phyloP scores from a whole-genome alignment of 2,329 filamentous ascomycete genomes.

The Cadophora malorum region DNA sequence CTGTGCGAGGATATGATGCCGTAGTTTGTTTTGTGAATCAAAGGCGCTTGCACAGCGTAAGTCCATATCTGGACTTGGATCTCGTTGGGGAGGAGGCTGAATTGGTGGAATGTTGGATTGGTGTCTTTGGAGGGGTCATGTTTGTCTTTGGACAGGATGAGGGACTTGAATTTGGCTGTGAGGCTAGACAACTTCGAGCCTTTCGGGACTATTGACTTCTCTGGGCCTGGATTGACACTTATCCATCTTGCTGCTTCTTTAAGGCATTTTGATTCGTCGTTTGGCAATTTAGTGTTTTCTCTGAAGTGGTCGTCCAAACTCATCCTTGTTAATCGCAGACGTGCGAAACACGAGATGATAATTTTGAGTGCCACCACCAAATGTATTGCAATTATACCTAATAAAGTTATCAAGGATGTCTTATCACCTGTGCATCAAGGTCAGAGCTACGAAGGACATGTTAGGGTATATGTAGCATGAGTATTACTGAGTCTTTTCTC shows the following conservation, averaged over 20 bases:
- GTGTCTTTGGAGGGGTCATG: background rate
- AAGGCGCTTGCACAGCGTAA: background rate
- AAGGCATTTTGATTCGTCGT: background rate
- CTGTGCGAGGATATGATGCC: constrained; percentile 8
- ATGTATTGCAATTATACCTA: too few species aligned
- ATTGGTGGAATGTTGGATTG: constrained; percentile 1
- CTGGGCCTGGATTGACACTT: background rate
- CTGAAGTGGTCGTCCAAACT: background rate
- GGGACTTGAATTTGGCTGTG: background rate
- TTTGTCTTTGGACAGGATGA: background rate
- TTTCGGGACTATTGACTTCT: background rate
- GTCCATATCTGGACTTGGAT: constrained; percentile 13
- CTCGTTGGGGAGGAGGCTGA: constrained; percentile 8
- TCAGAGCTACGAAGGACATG: too few species aligned
- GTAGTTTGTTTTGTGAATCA: background rate
- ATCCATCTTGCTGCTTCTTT: constrained; percentile 1
- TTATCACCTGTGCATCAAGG: too few species aligned
- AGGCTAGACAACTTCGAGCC: background rate
- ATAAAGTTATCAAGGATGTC: too few species aligned
- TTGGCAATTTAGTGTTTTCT: background rate
- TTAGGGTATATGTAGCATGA: too few species aligned
- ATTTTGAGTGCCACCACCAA: too few species aligned
- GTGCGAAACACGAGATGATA: too few species aligned
- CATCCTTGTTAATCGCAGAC: background rate
- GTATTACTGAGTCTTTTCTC: too few species aligned